Percentiles rank a stretch among this genome's conserved stretches.
These are phyloP conservation scores for Copromyces sp. DNA, from an alignment of 495 filamentous ascomycete species.

Conservation along the genomic window DNA sequence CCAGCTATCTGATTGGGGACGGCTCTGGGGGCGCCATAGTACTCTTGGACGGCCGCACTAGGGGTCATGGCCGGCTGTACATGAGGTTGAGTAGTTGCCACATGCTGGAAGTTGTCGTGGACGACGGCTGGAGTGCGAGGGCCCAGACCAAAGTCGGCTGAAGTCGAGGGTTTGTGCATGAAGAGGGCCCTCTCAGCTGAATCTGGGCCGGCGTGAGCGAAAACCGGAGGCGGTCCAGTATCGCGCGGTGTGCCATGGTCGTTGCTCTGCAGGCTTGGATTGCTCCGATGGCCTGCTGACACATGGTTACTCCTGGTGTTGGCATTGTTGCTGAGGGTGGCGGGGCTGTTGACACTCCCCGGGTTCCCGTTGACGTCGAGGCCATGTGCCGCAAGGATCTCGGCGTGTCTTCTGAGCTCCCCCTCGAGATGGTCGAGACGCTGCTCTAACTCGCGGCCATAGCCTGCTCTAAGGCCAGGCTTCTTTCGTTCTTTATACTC, in stretches of 20 bases:
- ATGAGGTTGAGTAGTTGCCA: slow-evolving; percentile 22
- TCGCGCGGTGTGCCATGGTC: slow-evolving; percentile 40
- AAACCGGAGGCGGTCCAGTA: slow-evolving; percentile 24
- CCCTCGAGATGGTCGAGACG: slow-evolving; percentile 52
- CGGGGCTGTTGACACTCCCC: slow-evolving; percentile 23
- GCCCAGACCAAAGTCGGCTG: slow-evolving; percentile 26
- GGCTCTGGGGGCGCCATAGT: slow-evolving; percentile 24
- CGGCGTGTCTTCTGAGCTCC: slow-evolving; percentile 37
- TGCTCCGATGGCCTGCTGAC: slow-evolving; percentile 39
- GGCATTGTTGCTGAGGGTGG: slow-evolving; percentile 23
- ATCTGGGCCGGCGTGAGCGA: slow-evolving; percentile 25
- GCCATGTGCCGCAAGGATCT: slow-evolving; percentile 29
- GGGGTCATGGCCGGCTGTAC: slow-evolving; percentile 17
- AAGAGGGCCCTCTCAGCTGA: slow-evolving; percentile 51
- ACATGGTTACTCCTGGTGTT: slow-evolving; percentile 24
- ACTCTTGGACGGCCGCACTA: slow-evolving; percentile 31
- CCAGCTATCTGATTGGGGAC: neutral
- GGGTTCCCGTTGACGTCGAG: slow-evolving; percentile 18
- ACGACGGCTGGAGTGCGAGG: slow-evolving; percentile 2
- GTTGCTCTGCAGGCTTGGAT: slow-evolving; percentile 28
- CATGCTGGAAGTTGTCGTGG: slow-evolving; percentile 22
- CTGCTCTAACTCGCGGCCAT: slow-evolving; percentile 79
- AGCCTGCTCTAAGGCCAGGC: slow-evolving; percentile 73
- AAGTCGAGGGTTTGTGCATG: slow-evolving; percentile 46
- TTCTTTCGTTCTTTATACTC: slow-evolving; percentile 84